These are phyloP conservation scores for Salix suchowensis DNA, from an alignment of 345 rosid species.

Conservation along the genomic window DNA sequence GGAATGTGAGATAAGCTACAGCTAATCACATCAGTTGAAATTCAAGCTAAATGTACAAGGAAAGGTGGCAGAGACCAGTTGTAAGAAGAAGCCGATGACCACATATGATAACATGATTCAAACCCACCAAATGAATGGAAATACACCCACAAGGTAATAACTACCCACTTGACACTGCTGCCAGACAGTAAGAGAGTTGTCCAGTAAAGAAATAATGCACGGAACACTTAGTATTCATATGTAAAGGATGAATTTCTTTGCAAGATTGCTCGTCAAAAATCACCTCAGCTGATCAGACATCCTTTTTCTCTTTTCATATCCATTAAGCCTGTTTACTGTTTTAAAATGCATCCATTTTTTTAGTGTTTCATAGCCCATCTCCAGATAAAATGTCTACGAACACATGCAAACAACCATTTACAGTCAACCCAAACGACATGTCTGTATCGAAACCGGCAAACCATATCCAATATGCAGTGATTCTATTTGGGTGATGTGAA, in stretches of 20 bases:
- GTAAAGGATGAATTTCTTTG: background rate
- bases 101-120: background rate
- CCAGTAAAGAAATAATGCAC: constrained; percentile 6
- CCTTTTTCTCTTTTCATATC: background rate
- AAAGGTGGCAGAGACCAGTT: background rate
- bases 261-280: background rate
- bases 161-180: constrained; percentile 12
- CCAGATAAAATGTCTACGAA: background rate
- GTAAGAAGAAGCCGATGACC: background rate
- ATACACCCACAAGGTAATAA: background rate
- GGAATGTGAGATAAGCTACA: background rate
- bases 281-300: background rate
- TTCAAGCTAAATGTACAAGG: background rate
- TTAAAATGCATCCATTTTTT: background rate
- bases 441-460: constrained; percentile 7
- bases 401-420: constrained; percentile 6
- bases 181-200: background rate
- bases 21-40: background rate
- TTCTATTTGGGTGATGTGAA: constrained; percentile 15
- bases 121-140: background rate
- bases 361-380: background rate
- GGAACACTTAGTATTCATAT: background rate
- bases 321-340: background rate
- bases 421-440: constrained; percentile 2
- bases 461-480: constrained; percentile 10